These are phyloP conservation scores for Catharanthus roseus DNA, from an alignment of 257 asterid genomes.

Conservation along the genomic window DNA sequence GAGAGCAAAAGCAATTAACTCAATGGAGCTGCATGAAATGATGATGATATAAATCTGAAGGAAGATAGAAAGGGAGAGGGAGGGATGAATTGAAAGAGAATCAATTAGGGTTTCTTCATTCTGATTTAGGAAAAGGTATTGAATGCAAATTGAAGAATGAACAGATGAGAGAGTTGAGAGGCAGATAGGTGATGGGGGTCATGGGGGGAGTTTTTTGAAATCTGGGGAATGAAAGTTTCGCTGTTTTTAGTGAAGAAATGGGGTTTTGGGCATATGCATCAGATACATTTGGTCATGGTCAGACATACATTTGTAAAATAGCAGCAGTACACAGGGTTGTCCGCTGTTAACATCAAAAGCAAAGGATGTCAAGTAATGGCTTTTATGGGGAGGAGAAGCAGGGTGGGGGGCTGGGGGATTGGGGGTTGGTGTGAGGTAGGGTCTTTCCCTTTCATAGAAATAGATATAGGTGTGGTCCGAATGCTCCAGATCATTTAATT, in stretches of 20 bases:
- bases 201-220: slow-evolving; percentile 25
- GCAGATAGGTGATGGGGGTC: not conserved
- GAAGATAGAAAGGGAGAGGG: not conserved
- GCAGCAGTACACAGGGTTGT: not conserved
- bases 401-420: no score
- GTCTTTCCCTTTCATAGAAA: no score
- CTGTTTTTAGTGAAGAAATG: not conserved
- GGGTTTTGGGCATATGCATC: not conserved
- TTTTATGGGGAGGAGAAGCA: no score
- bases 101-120: slow-evolving; percentile 37
- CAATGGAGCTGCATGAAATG: no score
- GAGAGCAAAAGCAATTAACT: not conserved
- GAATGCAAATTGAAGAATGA: slow-evolving; percentile 8
- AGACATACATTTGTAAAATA: not conserved
- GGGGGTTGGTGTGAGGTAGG: no score
- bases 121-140: slow-evolving; percentile 9
- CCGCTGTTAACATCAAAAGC: not conserved
- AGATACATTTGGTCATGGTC: not conserved
- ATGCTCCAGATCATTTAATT: no score
- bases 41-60: not conserved
- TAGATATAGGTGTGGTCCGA: no score
- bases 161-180: not conserved
- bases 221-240: slow-evolving; percentile 9
- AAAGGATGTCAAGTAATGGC: not conserved
- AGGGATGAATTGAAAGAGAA: slow-evolving; percentile 11